A percentile compares a stretch with the other conserved stretches of the same genome.
These are phyloP conservation scores for Babesia caballi DNA, from an alignment of 169 alveolate species.

Conservation along the genomic window DNA sequence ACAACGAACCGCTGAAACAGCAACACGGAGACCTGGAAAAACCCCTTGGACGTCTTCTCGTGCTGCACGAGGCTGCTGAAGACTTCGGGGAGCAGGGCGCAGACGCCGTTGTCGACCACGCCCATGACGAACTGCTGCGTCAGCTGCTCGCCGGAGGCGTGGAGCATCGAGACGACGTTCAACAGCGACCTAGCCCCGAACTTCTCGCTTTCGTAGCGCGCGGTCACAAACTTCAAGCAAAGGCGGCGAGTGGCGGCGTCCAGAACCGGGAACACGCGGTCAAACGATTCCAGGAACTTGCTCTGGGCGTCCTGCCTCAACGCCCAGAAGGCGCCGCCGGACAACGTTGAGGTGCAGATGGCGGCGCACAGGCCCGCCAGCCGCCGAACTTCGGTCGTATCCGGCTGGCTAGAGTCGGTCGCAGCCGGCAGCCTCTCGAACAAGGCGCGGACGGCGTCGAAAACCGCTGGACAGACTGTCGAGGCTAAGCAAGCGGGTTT, in stretches of 20 bases:
- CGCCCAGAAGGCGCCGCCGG: slow-evolving; percentile 44
- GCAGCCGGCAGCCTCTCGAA: not conserved
- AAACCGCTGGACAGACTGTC: slow-evolving; percentile 15
- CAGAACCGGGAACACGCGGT: not conserved
- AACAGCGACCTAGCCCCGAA: slow-evolving; percentile 5
- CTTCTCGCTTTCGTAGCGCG: slow-evolving; percentile 4
- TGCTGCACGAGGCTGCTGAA: slow-evolving; percentile 12
- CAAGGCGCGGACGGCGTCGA: not conserved
- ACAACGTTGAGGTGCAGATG: not conserved
- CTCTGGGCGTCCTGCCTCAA: slow-evolving; percentile 7
- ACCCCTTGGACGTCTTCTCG: not conserved
- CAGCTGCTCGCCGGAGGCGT: not conserved
- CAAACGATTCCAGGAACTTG: slow-evolving; percentile 2
- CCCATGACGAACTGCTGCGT: slow-evolving; percentile 19
- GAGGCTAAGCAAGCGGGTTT: not conserved
- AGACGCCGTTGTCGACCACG: not conserved
- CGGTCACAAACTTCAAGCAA: not conserved
- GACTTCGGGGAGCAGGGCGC: not conserved
- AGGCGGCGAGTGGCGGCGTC: slow-evolving; percentile 2
- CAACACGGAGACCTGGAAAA: not conserved
- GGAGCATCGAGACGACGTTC: not conserved
- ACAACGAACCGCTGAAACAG: slow-evolving; percentile 3
- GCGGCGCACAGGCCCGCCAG: not conserved
- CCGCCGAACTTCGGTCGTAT: not conserved
- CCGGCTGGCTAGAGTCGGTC: not conserved